These are phyloP conservation scores for Rhodotorula sp. DNA, from an alignment of 1,284 basidiomycete genomes.

Conservation along the genomic window DNA sequence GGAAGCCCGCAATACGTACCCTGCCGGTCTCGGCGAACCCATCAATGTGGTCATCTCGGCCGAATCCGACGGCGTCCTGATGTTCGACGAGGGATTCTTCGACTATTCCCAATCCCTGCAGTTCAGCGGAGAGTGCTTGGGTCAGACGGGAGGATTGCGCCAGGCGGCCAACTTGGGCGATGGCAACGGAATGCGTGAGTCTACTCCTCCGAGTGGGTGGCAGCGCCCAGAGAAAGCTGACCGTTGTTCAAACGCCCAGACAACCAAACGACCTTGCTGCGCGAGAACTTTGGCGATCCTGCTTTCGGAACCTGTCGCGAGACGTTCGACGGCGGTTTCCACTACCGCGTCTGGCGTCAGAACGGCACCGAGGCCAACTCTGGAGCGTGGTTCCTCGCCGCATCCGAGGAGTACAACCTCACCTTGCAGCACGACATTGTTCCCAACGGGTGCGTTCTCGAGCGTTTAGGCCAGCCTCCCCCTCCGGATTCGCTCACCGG, in stretches of 20 bases:
- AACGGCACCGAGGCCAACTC: constrained; percentile 49
- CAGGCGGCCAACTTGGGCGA: constrained; percentile 84
- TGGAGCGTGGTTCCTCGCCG: constrained; percentile 79
- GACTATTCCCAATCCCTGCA: constrained; percentile 43
- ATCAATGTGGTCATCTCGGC: constrained; percentile 84
- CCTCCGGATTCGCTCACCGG: neutral
- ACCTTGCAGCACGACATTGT: constrained; percentile 58
- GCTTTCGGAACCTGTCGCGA: constrained; percentile 76
- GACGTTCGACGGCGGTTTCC: constrained; percentile 82
- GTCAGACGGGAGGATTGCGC: constrained; percentile 69
- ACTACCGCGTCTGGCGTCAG: constrained; percentile 80
- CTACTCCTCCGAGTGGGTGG: neutral
- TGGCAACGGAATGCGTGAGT: constrained; percentile 65
- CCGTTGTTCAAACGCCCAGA: constrained; percentile 52
- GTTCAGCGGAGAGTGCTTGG: constrained; percentile 58
- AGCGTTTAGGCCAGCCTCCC: neutral
- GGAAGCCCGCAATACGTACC: constrained; percentile 20
- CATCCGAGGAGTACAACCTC: constrained; percentile 39
- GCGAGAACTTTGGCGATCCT: constrained; percentile 75
- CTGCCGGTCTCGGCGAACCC: constrained; percentile 74
- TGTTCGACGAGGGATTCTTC: constrained; percentile 59
- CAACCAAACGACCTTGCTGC: constrained; percentile 72
- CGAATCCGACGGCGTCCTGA: constrained; percentile 69
- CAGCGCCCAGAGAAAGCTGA: neutral
- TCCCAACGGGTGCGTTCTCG: constrained; percentile 55